A percentile compares a stretch with the other conserved stretches of the same genome.
Evolutionary conservation across 2,329 filamentous ascomycete species (phyloP).

Genomic region (Botrytis pseudocinerea): DNA sequence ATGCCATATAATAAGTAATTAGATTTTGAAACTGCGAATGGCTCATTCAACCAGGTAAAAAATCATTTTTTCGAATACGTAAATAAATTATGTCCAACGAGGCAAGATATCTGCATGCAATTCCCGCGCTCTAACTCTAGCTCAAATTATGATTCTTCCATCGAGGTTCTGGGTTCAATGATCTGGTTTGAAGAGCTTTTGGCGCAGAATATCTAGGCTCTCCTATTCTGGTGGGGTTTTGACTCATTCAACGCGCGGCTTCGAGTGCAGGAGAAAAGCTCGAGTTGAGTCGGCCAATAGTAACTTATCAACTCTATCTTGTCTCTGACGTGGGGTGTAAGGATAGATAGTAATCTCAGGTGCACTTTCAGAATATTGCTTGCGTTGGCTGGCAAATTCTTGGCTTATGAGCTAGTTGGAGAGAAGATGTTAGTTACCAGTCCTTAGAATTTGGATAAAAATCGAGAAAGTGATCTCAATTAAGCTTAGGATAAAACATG

Average conservation of each 20-base stretch:
- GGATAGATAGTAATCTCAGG: neutral
- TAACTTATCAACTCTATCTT: neutral
- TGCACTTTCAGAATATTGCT: neutral
- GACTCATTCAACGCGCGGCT: too few species aligned
- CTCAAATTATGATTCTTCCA: too few species aligned
- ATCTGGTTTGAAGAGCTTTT: neutral
- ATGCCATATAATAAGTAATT: neutral
- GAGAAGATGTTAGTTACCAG: neutral
- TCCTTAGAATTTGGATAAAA: too few species aligned
- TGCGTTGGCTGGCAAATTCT: neutral
- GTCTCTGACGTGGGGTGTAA: neutral
- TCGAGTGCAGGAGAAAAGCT: neutral
- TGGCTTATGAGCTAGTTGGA: too few species aligned
- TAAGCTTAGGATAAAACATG: neutral
- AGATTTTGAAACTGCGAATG: neutral
- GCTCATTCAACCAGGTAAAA: rapidly evolving
- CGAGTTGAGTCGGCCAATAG: neutral
- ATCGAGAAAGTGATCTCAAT: too few species aligned
- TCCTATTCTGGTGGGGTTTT: neutral
- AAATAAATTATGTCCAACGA: neutral
- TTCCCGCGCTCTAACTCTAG: too few species aligned
- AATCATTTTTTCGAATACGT: rapidly evolving
- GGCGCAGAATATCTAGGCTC: neutral
- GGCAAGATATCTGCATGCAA: neutral
- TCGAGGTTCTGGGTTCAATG: too few species aligned